Evolutionary conservation across 2,329 filamentous ascomycete species (phyloP).

Genomic region (Diaporthe aspalathi): DNA sequence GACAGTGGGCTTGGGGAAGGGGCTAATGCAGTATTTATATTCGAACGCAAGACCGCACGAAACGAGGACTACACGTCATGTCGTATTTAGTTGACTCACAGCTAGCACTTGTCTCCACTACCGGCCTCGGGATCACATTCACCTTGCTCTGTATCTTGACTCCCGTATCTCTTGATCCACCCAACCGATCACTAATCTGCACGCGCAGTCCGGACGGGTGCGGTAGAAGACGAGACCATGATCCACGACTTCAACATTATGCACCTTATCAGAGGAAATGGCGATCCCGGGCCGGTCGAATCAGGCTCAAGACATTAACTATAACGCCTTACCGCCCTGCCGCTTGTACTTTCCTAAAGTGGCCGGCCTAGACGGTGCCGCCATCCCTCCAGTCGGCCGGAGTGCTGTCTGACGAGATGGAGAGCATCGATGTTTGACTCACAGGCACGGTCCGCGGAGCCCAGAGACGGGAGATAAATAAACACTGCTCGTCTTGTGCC

Average conservation of each 20-base stretch:
- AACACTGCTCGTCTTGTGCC: neutral
- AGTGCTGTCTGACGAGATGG: slow-evolving; percentile 9
- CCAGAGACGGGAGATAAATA: slow-evolving; percentile 28
- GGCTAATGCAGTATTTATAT: neutral
- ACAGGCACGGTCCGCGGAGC: slow-evolving; percentile 20
- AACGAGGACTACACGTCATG: neutral
- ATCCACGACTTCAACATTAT: neutral
- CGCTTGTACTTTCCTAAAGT: slow-evolving; percentile 36
- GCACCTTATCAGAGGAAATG: neutral
- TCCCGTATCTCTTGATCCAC: neutral
- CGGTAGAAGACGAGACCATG: too few species aligned
- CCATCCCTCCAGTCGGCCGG: neutral
- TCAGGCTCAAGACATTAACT: neutral
- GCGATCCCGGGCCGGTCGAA: slow-evolving; percentile 4
- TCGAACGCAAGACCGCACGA: neutral
- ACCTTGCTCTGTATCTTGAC: neutral
- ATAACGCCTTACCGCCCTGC: neutral
- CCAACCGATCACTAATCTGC: neutral
- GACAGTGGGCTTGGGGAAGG: neutral
- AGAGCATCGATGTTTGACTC: slow-evolving; percentile 12
- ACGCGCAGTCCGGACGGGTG: neutral
- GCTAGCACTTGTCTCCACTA: neutral
- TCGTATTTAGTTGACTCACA: neutral
- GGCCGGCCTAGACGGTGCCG: neutral
- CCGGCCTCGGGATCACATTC: slow-evolving; percentile 3